These are phyloP conservation scores for Carex arenaria DNA, from an alignment of 202 grass and related monocot genomes.

Conservation along the genomic window DNA sequence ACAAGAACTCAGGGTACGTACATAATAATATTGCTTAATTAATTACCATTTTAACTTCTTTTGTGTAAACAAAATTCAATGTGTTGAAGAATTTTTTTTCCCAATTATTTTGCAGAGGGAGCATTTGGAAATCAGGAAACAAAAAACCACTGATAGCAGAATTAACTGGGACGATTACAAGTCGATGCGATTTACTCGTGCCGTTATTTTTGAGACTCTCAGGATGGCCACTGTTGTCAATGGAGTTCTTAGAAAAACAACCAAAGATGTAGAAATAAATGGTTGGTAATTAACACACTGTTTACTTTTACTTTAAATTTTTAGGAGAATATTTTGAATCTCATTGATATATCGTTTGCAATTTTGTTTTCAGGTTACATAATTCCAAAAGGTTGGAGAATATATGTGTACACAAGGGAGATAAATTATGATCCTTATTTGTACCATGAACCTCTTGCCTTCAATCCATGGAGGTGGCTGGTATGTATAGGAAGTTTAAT, in stretches of 20 bases:
- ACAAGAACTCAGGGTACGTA: constrained; percentile 84
- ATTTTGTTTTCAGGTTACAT: constrained; percentile 62
- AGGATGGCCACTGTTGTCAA: constrained; percentile 93
- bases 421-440: constrained; percentile 86
- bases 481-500: constrained; percentile 33
- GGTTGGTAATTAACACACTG: constrained; percentile 26
- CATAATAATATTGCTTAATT: not conserved
- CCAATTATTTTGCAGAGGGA: constrained; percentile 56
- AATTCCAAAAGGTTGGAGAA: constrained; percentile 89
- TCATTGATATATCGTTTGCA: constrained; percentile 6
- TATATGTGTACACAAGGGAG: constrained; percentile 98
- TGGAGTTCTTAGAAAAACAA: constrained; percentile 91
- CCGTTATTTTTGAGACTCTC: constrained; percentile 94
- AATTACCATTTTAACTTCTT: not conserved
- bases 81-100: not conserved
- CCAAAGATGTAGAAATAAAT: constrained; percentile 79
- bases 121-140: constrained; percentile 61
- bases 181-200: constrained; percentile 76
- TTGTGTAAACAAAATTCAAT: not conserved
- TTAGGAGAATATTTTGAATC: not conserved
- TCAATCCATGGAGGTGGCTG: constrained; percentile 99
- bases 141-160: constrained; percentile 46
- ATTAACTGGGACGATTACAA: constrained; percentile 82
- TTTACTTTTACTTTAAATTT: not conserved
- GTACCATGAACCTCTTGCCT: constrained; percentile 70